These are phyloP conservation scores for Leccinum ochraceum DNA, from an alignment of 768 basidiomycete species.

Conservation along the genomic window DNA sequence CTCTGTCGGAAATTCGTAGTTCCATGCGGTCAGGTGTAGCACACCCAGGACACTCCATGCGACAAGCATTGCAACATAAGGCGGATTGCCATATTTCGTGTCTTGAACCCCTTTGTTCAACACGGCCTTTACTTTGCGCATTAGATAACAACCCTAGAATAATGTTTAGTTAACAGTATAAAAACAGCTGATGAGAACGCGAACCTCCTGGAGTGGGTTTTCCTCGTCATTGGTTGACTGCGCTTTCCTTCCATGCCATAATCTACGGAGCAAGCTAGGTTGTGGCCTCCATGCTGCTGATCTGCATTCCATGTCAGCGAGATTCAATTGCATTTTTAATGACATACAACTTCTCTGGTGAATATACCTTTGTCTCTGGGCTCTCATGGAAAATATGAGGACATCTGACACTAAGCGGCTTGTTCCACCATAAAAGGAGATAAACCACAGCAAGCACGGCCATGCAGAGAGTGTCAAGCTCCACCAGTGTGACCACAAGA, in stretches of 20 bases:
- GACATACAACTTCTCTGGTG: not conserved
- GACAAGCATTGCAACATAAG: not conserved
- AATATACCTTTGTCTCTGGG: not conserved
- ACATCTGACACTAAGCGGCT: not conserved
- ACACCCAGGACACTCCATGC: not conserved
- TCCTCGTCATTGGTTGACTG: not conserved
- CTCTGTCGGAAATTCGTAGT: not conserved
- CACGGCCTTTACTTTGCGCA: not conserved
- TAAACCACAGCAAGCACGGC: not conserved
- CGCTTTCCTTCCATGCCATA: not conserved
- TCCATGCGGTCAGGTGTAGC: not conserved
- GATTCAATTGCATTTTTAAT: not conserved
- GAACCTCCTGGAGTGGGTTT: not conserved
- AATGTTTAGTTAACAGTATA: not conserved
- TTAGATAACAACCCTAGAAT: not conserved
- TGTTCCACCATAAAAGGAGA: not conserved
- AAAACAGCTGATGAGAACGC: not conserved
- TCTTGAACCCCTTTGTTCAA: not conserved
- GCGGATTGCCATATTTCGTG: not conserved
- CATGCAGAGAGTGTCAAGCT: not conserved
- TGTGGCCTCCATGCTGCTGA: not conserved
- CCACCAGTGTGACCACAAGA: not conserved
- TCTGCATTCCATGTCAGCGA: not conserved
- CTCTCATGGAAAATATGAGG: not conserved
- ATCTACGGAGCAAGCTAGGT: not conserved